Base-by-base conservation (phyloP, 352 stramenopile species). In the Phytophthora rubi region DNA sequence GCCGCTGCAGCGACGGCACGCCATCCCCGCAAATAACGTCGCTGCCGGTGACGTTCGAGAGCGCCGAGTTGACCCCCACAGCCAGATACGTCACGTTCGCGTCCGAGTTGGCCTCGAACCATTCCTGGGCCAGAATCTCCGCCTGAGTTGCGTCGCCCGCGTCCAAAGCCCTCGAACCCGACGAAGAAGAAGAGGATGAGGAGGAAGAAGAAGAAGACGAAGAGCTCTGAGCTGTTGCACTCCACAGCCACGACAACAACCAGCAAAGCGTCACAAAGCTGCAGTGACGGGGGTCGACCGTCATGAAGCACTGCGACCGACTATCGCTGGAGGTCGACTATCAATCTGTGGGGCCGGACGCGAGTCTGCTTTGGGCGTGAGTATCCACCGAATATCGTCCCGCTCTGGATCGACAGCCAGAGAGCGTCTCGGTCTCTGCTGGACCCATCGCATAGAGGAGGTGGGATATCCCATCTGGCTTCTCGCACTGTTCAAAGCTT, bases 71-170 rank as follows among this genome's bases (percentile, higher is more conserved):
- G 10, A 78, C 71, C 6, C 71, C 61, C 7, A 78, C 70, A 30
- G 60, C 73, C 53, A 83, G 48, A 26, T 79, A 77, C 54, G 73
- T 79, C 49, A 78, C 53, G 30, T 77, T 79, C 10, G 75, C 70
- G 6, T 55, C 26, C 35, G 68, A 66, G 53, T 83, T 81, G 13
- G 68, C 69, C 26, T 64, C 51, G 49, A 83, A 79, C 76, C 76
- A 83, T n/a, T 70, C 61, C 39, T 71, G 63, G 28, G 66, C 66
- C 8, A 78, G 61, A 12, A 71, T 53, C 37, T 75, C 54, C 10
- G 70, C 65, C 57, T 70, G 48, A 1, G 65, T 70, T 45, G 23
- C 44, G 12, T 58, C 68, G 3, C 49, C 45, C 16, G 32, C 53
- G 44, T 55, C 16, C 23, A 33, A 74, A 26, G 37, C 15, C 26